Conservation (phyloP, 345 rosid genomes). For the Ricinus communis region DNA sequence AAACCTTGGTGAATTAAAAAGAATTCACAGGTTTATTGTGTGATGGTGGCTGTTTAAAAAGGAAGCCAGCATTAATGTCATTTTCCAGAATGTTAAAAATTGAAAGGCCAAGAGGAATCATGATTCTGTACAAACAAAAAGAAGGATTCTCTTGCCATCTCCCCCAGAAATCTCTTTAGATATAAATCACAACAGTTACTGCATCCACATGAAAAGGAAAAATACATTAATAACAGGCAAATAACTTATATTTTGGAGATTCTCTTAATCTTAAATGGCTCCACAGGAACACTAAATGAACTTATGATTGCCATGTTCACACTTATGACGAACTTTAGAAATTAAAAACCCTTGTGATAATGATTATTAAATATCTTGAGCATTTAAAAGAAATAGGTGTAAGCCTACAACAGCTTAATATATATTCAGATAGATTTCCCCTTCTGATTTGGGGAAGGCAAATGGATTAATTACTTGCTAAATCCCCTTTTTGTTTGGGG, state of each 20-base stretch:
- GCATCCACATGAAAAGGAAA: constrained; percentile 11
- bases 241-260: not conserved
- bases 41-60: constrained; percentile 21
- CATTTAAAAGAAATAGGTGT: not conserved
- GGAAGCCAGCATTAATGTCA: constrained; percentile 16
- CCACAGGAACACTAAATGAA: not conserved
- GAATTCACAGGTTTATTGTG: constrained; percentile 9
- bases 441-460: not conserved
- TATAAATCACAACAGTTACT: constrained; percentile 5
- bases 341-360: not conserved
- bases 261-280: not conserved
- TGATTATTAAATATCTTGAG: not conserved
- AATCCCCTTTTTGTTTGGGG: not conserved
- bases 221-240: not conserved
- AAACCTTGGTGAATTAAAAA: not conserved
- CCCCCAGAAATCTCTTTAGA: not conserved
- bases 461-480: not conserved
- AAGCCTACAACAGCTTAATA: not conserved
- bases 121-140: constrained; percentile 4
- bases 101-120: not conserved
- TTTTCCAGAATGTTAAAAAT: not conserved
- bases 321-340: not conserved
- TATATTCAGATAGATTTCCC: too few relatives aligned
- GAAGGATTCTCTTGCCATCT: not conserved
- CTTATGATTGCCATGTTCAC: too few relatives aligned